Conservation (phyloP, 306 rosid genomes). For the Sechiopsis laciniata region DNA sequence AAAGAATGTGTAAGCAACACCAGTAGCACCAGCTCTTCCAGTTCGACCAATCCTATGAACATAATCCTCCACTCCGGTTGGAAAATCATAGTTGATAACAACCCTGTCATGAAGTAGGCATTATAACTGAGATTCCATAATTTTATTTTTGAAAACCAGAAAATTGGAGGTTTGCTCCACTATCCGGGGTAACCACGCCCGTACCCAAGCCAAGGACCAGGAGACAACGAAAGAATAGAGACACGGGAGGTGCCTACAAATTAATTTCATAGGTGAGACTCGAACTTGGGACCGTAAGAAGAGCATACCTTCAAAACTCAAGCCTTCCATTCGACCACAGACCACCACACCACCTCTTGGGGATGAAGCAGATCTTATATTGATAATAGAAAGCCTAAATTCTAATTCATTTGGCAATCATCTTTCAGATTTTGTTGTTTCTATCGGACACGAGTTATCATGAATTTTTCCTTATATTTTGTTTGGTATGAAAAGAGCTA, state of each 20-base stretch:
- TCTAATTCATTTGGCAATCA: neutral
- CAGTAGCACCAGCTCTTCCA: conserved; percentile 98
- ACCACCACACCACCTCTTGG: too few relatives aligned
- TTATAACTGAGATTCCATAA: neutral
- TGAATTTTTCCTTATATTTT: neutral
- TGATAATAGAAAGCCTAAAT: neutral
- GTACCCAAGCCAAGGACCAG: too few relatives aligned
- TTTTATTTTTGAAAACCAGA: too few relatives aligned
- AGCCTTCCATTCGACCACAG: too few relatives aligned
- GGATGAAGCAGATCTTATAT: neutral
- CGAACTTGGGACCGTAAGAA: too few relatives aligned
- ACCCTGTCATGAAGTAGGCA: conserved; percentile 46
- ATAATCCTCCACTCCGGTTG: conserved; percentile 99
- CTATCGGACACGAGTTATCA: neutral
- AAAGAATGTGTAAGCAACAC: conserved; percentile 81
- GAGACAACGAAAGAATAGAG: too few relatives aligned
- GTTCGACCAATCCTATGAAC: conserved; percentile 99
- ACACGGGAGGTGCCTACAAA: too few relatives aligned
- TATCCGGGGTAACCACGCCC: too few relatives aligned
- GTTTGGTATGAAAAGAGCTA: neutral
- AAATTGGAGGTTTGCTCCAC: too few relatives aligned
- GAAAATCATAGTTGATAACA: conserved; percentile 92
- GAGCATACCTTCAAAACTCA: too few relatives aligned
- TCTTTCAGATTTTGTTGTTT: neutral
- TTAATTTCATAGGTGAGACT: too few relatives aligned